Evolutionary conservation across 257 asterid genomes (phyloP), one percentile per base, ranked within the genome.

Genomic region (Paraleonurus japonicus): DNA sequence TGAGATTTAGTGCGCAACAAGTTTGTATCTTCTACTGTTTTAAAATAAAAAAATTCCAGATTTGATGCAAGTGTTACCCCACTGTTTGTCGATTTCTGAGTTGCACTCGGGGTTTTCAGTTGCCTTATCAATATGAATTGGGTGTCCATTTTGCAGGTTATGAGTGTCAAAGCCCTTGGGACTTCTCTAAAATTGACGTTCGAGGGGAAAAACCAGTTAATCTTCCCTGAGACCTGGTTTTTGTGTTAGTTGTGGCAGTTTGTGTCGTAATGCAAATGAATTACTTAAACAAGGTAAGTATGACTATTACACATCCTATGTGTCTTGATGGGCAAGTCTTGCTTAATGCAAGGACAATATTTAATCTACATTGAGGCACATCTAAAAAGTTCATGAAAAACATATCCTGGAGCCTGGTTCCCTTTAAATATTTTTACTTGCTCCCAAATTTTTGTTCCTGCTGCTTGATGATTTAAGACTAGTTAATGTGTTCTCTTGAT

Each of bases 101-200:
- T 23, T 30, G 23, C 24, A 8, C 13, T 16, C 27, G 19, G 66
- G 70, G 27, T 67, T 60, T 69, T 20, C 22, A 67, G 47, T 67
- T 8, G 30, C 22, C 68, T 76, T 72, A 23, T 28, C 26, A 32
- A 61, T 69, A 69, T 24, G 37, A 53, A 68, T 53, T 33, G 59
- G n/a, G 30, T 67, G 64, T 66, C 70, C 23, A 22, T 47, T 73
- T 15, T 83, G 76, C 86, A 89, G 96, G 98, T 92, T 67, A 85
- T 89, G 98, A 89, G 98, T 76, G 96, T 87, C 50, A 92, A 89
- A 84, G 96, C 98, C 61, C 90, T 92, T 68, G 96, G 94, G 51
- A 92, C 93, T 70, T 87, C 96, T 66, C 75, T 88, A 51, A 89
- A 89, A 76, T 79, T 92, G 84, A 92, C 98, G 17, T 78, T 92